These are phyloP conservation scores for Pisolithus tinctorius DNA, from an alignment of 768 basidiomycete genomes.

Conservation along the genomic window DNA sequence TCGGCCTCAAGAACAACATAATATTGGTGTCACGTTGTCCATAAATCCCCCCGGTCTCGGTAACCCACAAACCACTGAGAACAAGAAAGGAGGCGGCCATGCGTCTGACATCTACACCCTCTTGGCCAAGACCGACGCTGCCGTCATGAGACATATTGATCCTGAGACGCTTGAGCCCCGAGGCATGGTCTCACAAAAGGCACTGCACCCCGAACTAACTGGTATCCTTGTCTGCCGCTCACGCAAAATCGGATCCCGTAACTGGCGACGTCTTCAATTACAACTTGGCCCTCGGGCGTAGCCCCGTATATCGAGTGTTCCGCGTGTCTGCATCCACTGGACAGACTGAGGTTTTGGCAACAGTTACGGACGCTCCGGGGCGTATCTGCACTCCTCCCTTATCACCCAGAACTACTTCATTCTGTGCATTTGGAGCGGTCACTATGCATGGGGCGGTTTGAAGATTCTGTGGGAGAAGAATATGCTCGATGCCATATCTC, in stretches of 20 bases:
- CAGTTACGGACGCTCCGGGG: slow-evolving; percentile 32
- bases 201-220: slow-evolving; percentile 27
- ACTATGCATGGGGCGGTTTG: slow-evolving; percentile 22
- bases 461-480: slow-evolving; percentile 28
- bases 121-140: slow-evolving; percentile 28
- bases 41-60: slow-evolving; percentile 23
- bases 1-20: slow-evolving; percentile 5
- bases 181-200: slow-evolving; percentile 20
- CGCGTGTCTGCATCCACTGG: slow-evolving; percentile 26
- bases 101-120: slow-evolving; percentile 20
- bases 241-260: slow-evolving; percentile 30
- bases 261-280: slow-evolving; percentile 34
- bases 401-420: slow-evolving; percentile 33
- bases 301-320: slow-evolving; percentile 28
- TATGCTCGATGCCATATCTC: slow-evolving; percentile 26
- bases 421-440: slow-evolving; percentile 29
- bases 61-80: slow-evolving; percentile 14
- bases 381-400: slow-evolving; percentile 33
- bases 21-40: slow-evolving; percentile 24
- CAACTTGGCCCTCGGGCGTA: slow-evolving; percentile 23
- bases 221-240: slow-evolving; percentile 30
- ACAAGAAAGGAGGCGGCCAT: slow-evolving; percentile 18
- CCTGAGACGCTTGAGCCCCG: slow-evolving; percentile 33
- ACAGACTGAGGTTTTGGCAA: slow-evolving; percentile 28
- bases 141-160: slow-evolving; percentile 27